Base-by-base conservation (phyloP, 108 stramenopile genomes). In the Fistulifera pelliculosa region DNA sequence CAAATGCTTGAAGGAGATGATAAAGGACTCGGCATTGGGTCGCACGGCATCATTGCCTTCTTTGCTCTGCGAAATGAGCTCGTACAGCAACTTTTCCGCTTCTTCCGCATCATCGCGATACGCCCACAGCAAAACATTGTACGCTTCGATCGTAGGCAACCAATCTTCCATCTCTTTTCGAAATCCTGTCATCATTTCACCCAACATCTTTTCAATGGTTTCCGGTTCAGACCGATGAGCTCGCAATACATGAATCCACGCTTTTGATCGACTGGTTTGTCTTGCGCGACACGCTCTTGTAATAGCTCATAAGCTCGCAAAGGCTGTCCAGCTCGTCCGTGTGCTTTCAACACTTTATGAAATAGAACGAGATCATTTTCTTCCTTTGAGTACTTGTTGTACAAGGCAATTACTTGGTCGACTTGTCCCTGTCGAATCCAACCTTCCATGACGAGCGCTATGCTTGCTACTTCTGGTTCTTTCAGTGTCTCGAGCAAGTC, bases 11-110 rank as follows among this genome's bases (percentile, higher is more conserved):
- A 6, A 69, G 22, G 0, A 69, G 52, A 15, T 60, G 10, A 47
- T 54, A 63, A 76, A 70, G 23, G 66, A 64, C 11, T 57, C 69
- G 10, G 58, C 50, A 42, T 82, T 79, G 35, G 85, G 85, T 24
- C 64, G 52, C 0, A 72, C 62, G 14, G 65, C 64, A 38, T 69
- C 60, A 21, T 84, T 75, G 7, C 78, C 78, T 18, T 60, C 61
- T 17, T 54, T 41, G 56, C 53, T 69, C 24, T 60, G 69, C 15
- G 68, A 54, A 16, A 80, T 69, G 72, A 85, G 64, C 11, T 70
- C 65, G 47, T 62, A 76, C 41, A 76, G 41, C 0, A 70, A 14
- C 21, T 44, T 50, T 61, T 76, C 75, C 15, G 74, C 64, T 31
- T 75, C 54, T 41, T 57, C 16, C 21, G 57, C 56, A 39, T 54